These are phyloP conservation scores for Neurospora sp. DNA, from an alignment of 2,329 filamentous ascomycete species.

Conservation along the genomic window DNA sequence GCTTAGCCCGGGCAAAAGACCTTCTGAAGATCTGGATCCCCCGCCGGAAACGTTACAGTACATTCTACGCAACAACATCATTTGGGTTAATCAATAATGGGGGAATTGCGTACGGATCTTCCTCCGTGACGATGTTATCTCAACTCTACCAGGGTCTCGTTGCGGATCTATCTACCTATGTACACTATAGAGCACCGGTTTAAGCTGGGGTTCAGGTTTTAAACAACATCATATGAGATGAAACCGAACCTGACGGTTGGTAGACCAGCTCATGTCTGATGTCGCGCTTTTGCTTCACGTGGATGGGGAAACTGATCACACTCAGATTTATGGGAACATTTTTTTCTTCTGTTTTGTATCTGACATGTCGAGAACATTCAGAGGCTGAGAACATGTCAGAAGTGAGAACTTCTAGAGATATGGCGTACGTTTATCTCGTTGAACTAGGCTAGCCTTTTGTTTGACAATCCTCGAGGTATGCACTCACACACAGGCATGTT, in stretches of 20 bases:
- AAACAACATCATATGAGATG: neutral
- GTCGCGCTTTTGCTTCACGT: neutral
- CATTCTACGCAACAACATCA: neutral
- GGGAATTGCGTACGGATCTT: neutral
- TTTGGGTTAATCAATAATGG: neutral
- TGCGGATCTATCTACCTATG: neutral
- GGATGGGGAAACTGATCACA: neutral
- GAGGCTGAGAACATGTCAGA: neutral
- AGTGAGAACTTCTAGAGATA: neutral
- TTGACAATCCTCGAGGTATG: neutral
- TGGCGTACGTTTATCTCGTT: neutral
- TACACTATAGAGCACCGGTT: neutral
- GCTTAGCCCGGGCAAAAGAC: neutral
- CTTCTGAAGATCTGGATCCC: neutral
- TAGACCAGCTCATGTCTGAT: neutral
- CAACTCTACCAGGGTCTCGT: neutral
- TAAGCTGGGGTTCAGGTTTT: neutral
- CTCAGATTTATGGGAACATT: neutral
- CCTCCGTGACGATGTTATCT: neutral
- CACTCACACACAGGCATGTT: neutral
- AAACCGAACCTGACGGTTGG: neutral
- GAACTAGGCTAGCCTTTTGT: neutral
- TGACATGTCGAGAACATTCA: neutral
- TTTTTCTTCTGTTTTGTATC: neutral
- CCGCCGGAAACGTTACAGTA: neutral